phyloP scores from a whole-genome alignment of 164 flowering plant species.

The Akebia trifoliata region DNA sequence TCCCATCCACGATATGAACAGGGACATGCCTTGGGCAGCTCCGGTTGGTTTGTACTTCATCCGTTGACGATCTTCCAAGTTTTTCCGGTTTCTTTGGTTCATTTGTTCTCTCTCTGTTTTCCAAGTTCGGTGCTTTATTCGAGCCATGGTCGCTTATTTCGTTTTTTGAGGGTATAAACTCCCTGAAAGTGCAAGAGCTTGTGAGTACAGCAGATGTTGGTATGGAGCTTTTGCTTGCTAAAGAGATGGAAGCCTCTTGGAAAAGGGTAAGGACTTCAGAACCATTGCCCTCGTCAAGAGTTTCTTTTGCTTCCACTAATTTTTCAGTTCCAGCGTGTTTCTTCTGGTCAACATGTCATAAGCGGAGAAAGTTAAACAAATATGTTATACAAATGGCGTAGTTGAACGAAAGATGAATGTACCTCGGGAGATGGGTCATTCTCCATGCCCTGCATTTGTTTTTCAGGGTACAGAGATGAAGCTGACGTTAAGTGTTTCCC shows the following conservation, averaged over 20 bases:
- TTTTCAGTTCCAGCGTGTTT: constrained; percentile 38
- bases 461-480: constrained; percentile 33
- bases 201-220: constrained; percentile 19
- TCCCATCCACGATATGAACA: constrained; percentile 59
- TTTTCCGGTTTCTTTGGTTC: constrained; percentile 20
- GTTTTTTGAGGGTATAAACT: constrained; percentile 40
- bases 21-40: constrained; percentile 65
- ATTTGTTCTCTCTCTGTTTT: constrained; percentile 20
- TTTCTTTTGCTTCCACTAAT: constrained; percentile 24
- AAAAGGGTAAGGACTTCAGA: constrained; percentile 39
- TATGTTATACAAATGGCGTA: neutral
- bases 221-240: constrained; percentile 29
- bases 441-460: constrained; percentile 43
- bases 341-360: constrained; percentile 28
- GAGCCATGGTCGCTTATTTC: constrained; percentile 27
- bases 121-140: constrained; percentile 20
- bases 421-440: constrained; percentile 61
- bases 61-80: constrained; percentile 18
- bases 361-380: neutral
- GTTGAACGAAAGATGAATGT: constrained; percentile 4
- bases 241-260: constrained; percentile 49
- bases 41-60: constrained; percentile 38
- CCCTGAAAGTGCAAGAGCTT: constrained; percentile 32
- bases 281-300: constrained; percentile 30
- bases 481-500: constrained; percentile 30